Evolutionary conservation across 2,329 filamentous ascomycete species (phyloP).

Genomic region (Mycosphaerella sp.): DNA sequence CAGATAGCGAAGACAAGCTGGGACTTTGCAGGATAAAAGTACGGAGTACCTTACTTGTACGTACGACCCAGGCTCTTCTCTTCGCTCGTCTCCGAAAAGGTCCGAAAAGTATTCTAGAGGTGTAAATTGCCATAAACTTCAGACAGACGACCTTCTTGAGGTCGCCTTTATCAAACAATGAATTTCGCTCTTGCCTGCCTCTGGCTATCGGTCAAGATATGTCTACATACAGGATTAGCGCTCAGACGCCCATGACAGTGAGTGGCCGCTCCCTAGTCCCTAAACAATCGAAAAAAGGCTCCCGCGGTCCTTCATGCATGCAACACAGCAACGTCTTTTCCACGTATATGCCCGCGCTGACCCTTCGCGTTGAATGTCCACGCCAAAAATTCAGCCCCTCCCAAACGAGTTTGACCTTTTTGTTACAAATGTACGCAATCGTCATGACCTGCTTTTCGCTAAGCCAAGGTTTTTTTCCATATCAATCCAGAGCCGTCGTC

Average conservation of each 20-base stretch:
- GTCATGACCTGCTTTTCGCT: background rate
- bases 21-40: too few relatives aligned
- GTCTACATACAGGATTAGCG: slow-evolving; percentile 2
- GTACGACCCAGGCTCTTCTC: too few relatives aligned
- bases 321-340: background rate
- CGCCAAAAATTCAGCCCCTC: too few relatives aligned
- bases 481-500: background rate
- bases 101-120: too few relatives aligned
- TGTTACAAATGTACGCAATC: background rate
- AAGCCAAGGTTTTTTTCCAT: background rate
- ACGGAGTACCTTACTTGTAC: too few relatives aligned
- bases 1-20: too few relatives aligned
- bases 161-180: slow-evolving; percentile 1
- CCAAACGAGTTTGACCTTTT: background rate
- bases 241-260: slow-evolving; percentile 1
- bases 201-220: slow-evolving; percentile 8
- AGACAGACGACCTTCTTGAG: background rate
- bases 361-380: background rate
- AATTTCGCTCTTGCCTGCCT: slow-evolving; percentile 11
- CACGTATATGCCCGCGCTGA: background rate
- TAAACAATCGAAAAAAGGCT: background rate
- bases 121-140: background rate
- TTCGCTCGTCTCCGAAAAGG: too few relatives aligned
- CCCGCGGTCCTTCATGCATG: background rate
- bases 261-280: background rate